A percentile compares a stretch with the other conserved stretches of the same genome.
Evolutionary conservation across 441 rosid species (phyloP).

Genomic region (Gossypium schwendimanii): DNA sequence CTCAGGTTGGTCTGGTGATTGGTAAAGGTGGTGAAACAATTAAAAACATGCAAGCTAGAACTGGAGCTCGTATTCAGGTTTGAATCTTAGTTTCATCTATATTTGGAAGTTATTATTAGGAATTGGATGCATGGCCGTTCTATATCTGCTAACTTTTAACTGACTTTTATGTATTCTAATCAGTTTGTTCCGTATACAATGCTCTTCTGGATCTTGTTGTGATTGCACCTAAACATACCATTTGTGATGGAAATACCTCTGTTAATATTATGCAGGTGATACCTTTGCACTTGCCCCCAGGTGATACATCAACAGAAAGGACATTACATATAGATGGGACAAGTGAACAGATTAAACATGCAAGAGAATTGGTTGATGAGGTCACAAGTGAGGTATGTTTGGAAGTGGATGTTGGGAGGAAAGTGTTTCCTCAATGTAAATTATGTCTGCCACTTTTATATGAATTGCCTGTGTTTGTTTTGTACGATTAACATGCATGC

Average conservation of each 20-base stretch:
- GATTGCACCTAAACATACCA: background rate
- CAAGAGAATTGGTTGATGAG: slow-evolving; percentile 83
- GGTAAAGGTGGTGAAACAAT: slow-evolving; percentile 99
- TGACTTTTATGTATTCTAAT: background rate
- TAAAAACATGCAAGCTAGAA: slow-evolving; percentile 84
- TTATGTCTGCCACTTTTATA: background rate
- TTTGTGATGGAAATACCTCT: background rate
- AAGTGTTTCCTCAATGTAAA: slow-evolving; percentile 9
- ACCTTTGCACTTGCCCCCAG: slow-evolving; percentile 93
- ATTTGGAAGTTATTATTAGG: background rate
- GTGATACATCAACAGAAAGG: slow-evolving; percentile 71
- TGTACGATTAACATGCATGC: background rate
- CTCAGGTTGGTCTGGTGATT: slow-evolving; percentile 93
- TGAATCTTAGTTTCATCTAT: background rate
- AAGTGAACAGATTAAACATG: slow-evolving; percentile 79
- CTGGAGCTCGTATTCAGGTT: slow-evolving; percentile 96
- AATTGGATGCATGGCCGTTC: too few species aligned
- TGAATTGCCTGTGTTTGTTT: background rate
- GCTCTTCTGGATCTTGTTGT: background rate
- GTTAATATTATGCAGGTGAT: slow-evolving; percentile 48
- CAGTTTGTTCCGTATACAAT: background rate
- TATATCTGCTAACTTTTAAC: background rate
- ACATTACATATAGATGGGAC: slow-evolving; percentile 85
- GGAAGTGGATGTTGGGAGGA: slow-evolving; percentile 19
- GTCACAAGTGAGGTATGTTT: slow-evolving; percentile 92